These are phyloP conservation scores for Rhodotorula glutinis DNA, from an alignment of 1,284 basidiomycete species.

Conservation along the genomic window DNA sequence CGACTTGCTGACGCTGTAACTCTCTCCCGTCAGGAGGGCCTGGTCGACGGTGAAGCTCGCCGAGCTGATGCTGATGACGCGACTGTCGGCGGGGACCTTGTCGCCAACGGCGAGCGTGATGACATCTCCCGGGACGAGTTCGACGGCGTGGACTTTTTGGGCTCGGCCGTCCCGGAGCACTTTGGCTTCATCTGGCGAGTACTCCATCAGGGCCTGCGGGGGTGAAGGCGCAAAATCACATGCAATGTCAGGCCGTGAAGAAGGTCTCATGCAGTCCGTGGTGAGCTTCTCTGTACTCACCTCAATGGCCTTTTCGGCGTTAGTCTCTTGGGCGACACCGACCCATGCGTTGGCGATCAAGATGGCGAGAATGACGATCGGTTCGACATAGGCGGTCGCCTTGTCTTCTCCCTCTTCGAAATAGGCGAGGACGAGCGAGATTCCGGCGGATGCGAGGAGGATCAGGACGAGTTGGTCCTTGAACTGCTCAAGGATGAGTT, in stretches of 20 bases:
- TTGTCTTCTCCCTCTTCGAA: slow-evolving; percentile 69
- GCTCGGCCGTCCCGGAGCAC: slow-evolving; percentile 72
- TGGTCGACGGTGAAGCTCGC: slow-evolving; percentile 91
- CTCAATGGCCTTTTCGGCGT: slow-evolving; percentile 91
- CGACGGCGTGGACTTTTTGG: slow-evolving; percentile 72
- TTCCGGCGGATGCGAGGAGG: slow-evolving; percentile 80
- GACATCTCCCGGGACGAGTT: slow-evolving; percentile 90
- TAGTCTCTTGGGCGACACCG: slow-evolving; percentile 90
- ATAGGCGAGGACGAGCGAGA: slow-evolving; percentile 84
- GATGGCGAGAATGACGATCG: slow-evolving; percentile 86
- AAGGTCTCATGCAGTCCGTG: too few species aligned
- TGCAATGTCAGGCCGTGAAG: too few species aligned
- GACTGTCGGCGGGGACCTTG: slow-evolving; percentile 89
- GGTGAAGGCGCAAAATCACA: too few species aligned
- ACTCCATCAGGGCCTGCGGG: slow-evolving; percentile 82
- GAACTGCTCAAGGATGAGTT: slow-evolving; percentile 94
- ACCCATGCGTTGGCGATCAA: slow-evolving; percentile 90
- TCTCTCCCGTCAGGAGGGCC: slow-evolving; percentile 91
- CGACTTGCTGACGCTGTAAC: slow-evolving; percentile 77
- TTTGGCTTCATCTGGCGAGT: slow-evolving; percentile 90
- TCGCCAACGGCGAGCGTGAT: slow-evolving; percentile 85
- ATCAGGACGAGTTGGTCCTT: slow-evolving; percentile 92
- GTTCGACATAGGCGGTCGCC: slow-evolving; percentile 80
- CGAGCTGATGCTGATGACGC: slow-evolving; percentile 80
- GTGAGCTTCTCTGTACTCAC: slow-evolving; percentile 51